Evolutionary conservation across 306 rosid species (phyloP), one percentile per base, ranked within the genome.

Genomic region (Sesbania bispinosa): DNA sequence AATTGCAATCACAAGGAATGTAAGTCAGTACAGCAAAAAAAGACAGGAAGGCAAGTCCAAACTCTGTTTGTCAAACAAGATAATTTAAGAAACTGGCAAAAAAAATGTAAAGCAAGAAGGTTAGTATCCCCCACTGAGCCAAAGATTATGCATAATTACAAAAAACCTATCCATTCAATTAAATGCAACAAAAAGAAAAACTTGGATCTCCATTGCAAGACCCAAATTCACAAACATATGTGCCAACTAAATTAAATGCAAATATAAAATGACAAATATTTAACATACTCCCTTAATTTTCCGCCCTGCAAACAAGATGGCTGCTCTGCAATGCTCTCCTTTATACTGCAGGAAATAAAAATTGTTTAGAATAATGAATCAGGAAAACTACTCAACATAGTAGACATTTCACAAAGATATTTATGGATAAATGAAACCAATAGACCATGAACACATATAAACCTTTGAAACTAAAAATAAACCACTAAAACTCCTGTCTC

Each of bases 321-420:
- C 86, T 89, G 99, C 78, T 92, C 96, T 8, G 92, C 87, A 57
- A 92, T 84, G 83, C 85, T 89, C 88, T 95, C 99, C 83, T 95
- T 95, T 77, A 95, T 80, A 73, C 99, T 95, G 96, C 84, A 75
- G 62, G 24, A 75, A 59, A 38, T 11, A 54, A 51, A 66, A 62
- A 16, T 74, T 19, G 32, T 66, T 72, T 47, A 53, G 59, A 68
- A 69, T n/a, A n/a, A n/a, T 30, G 32, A 35, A 75, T 52, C 70
- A 52, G 45, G 32, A 15, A 14, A n/a, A 42, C 18, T 67, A 59
- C 33, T 62, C 64, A 60, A 52, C 41, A 29, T 29, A 66, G 32
- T 15, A 46, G 5, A 24, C 10, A 36, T 14, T 19, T 53, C 38
- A 41, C 5, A 61, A 57, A 57, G n/a, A 47, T 35, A 53, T 66